These are phyloP conservation scores for Gloeopeniophorella convolvens DNA, from an alignment of 768 basidiomycete species.

Conservation along the genomic window DNA sequence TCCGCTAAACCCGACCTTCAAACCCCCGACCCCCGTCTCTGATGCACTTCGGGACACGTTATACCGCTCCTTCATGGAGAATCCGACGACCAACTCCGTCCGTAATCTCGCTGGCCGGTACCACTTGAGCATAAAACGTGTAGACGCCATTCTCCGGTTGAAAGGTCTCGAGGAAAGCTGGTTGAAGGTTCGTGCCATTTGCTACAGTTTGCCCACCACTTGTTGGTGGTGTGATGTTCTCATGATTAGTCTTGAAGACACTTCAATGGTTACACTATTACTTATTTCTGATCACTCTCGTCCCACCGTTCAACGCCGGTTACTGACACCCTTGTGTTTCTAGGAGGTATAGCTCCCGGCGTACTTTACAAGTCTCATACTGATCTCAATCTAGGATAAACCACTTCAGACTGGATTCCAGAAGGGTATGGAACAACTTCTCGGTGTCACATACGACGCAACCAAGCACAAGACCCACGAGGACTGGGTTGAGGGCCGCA, in stretches of 20 bases:
- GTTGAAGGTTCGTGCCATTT: conserved; percentile 53
- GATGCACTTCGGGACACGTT: conserved; percentile 50
- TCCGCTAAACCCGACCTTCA: conserved; percentile 78
- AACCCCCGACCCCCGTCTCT: conserved; percentile 71
- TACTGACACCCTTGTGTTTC: conserved; percentile 19
- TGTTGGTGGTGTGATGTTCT: conserved; percentile 44
- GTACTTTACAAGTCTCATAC: background rate
- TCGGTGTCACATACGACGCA: conserved; percentile 44
- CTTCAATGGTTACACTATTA: conserved; percentile 57
- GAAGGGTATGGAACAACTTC: conserved; percentile 70
- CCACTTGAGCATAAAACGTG: conserved; percentile 67
- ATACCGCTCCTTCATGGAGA: conserved; percentile 52
- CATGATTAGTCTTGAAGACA: conserved; percentile 95
- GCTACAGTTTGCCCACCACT: conserved; percentile 6
- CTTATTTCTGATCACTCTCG: conserved; percentile 20
- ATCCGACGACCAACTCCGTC: conserved; percentile 50
- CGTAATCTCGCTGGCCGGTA: conserved; percentile 55
- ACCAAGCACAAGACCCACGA: conserved; percentile 8
- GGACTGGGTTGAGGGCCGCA: conserved; percentile 27
- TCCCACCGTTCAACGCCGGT: conserved; percentile 6
- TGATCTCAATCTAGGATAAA: conserved; percentile 39
- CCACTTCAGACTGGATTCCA: conserved; percentile 74
- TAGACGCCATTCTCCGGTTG: conserved; percentile 77
- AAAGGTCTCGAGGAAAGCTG: conserved; percentile 71
- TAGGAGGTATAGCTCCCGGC: conserved; percentile 21